Evolutionary conservation across 805 yeast species (phyloP), one percentile per base, ranked within the genome.

Genomic region (Wickerhamiella bombiphila): DNA sequence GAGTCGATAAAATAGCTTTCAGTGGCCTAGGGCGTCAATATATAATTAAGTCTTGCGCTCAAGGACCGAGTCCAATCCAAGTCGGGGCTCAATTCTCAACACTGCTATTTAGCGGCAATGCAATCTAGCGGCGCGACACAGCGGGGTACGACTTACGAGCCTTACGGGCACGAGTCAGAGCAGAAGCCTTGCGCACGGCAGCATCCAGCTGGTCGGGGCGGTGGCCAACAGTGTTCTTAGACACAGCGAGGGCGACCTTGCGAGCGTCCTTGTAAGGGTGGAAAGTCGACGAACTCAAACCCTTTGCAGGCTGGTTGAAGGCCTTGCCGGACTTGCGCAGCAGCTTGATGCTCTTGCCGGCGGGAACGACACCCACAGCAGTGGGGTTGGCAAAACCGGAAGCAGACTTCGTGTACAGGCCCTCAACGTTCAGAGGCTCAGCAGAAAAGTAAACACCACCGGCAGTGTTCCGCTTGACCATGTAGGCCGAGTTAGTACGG

Each of bases 361-460:
- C 48, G 53, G 48, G 52, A 45, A 59, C 46, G 48, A 67, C 61
- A 55, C 70, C 70, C 42, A 65, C 46, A 43, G 74, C 72, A 60
- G 64, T 65, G 53, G 57, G 57, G 63, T 64, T 66, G 49, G 58
- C 66, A 52, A 66, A 58, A 53, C 73, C 71, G 38, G 72, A 62
- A 42, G 64, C 57, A 53, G 57, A 49, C 59, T 57, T 60, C 53
- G 66, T 53, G 70, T 69, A 62, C 47, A 57, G 53, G 49, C 64
- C 66, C 40, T 63, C 53, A 47, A 60, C 57, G 64, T 67, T 68
- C 50, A 68, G 57, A 51, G 72, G 72, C 59, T 69, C 74, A 40
- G 59, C 52, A 47, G 72, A 67, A 55, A 65, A 59, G 43, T 50
- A 54, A 41, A 56, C 55, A 43, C 64, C 67, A 38, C 63, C 64